A percentile compares a stretch with the other conserved stretches of the same genome.
phyloP scores from a whole-genome alignment of 2,329 filamentous ascomycete species.

The Sclerotinia sclerotiorum region DNA sequence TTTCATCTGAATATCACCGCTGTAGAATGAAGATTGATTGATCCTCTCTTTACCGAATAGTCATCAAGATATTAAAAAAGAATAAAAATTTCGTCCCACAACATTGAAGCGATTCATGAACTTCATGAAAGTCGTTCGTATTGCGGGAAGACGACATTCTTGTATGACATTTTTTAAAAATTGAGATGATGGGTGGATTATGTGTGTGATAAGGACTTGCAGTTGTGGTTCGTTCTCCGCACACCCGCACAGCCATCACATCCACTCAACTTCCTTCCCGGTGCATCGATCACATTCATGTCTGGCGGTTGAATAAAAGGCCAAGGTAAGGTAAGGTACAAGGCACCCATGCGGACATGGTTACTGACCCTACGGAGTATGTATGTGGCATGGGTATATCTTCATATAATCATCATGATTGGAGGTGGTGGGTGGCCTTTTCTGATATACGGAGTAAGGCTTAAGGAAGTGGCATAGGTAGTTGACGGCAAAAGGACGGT shows the following conservation, averaged over 20 bases:
- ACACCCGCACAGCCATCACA: conserved; percentile 15
- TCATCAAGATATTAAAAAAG: conserved; percentile 6
- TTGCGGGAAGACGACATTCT: conserved; percentile 15
- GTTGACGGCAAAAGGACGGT: neutral
- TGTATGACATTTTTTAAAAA: conserved; percentile 7
- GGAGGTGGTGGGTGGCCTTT: neutral
- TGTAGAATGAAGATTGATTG: neutral
- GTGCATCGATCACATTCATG: conserved; percentile 11
- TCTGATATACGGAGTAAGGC: no score
- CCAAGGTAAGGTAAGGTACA: conserved; percentile 1
- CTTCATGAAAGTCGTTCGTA: conserved; percentile 2
- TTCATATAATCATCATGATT: conserved; percentile 8
- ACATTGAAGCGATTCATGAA: neutral
- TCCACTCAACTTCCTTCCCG: neutral
- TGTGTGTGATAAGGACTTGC: conserved; percentile 17
- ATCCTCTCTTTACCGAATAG: neutral
- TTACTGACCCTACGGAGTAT: neutral
- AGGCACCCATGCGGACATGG: conserved; percentile 13
- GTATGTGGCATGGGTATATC: conserved; percentile 2
- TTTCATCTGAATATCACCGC: neutral
- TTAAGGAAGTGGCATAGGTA: neutral
- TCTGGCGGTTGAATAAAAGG: conserved; percentile 12
- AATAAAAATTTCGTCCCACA: neutral
- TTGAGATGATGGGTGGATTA: conserved; percentile 1
- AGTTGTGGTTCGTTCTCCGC: conserved; percentile 19